phyloP scores from a whole-genome alignment of 495 filamentous ascomycete species.

The Pyrenula massariospora region DNA sequence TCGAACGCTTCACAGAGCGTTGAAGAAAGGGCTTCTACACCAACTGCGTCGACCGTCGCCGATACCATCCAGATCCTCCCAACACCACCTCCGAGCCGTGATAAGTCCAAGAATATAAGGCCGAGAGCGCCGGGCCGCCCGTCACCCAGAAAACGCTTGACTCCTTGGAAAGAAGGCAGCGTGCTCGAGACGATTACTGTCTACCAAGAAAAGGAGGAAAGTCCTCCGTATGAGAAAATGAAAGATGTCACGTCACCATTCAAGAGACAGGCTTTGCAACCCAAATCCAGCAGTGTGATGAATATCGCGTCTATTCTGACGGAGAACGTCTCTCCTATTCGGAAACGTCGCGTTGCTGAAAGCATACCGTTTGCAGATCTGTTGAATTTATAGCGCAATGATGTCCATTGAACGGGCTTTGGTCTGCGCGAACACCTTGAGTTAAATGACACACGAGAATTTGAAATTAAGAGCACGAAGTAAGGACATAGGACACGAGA shows the following conservation, averaged over 20 bases:
- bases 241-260: neutral
- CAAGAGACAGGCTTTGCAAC: neutral
- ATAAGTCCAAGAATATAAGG: neutral
- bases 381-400: no score
- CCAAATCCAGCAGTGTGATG: neutral
- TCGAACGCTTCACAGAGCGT: neutral
- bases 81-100: neutral
- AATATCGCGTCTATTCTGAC: no score
- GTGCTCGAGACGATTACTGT: neutral
- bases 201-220: neutral
- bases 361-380: no score
- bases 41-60: neutral
- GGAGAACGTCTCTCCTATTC: no score
- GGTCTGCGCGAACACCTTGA: no score
- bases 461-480: no score
- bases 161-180: neutral
- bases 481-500: no score
- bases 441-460: no score
- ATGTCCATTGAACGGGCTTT: no score
- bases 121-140: neutral
- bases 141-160: neutral
- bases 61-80: neutral
- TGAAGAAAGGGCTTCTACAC: neutral
- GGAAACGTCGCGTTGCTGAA: no score
- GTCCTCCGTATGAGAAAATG: neutral